phyloP scores from a whole-genome alignment of 2,329 filamentous ascomycete species.

The Acarospora socialis region DNA sequence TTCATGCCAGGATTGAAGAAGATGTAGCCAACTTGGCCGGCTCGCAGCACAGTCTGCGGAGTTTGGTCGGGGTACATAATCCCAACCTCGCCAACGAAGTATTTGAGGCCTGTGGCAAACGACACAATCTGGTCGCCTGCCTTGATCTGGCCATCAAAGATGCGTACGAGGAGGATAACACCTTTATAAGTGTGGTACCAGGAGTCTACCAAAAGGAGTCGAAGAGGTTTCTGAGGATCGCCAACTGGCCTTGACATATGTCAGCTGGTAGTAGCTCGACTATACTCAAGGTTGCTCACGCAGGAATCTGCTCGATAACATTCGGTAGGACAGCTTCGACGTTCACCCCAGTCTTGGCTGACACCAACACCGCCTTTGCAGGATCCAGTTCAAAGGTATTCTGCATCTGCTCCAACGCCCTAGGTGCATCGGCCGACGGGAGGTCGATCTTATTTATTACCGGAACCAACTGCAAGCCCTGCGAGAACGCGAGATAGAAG shows the following conservation, averaged over 20 bases:
- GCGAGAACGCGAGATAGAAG: conserved; percentile 92
- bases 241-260: conserved; percentile 45
- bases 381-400: conserved; percentile 78
- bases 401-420: conserved; percentile 74
- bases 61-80: conserved; percentile 89
- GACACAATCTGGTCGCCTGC: conserved; percentile 79
- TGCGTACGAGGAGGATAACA: conserved; percentile 74
- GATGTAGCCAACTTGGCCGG: conserved; percentile 91
- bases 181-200: conserved; percentile 98
- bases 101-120: conserved; percentile 75
- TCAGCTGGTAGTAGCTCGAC: background rate
- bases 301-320: conserved; percentile 73
- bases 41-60: conserved; percentile 63
- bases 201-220: conserved; percentile 83
- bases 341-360: conserved; percentile 86
- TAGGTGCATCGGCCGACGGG: conserved; percentile 70
- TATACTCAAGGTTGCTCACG: conserved; percentile 27
- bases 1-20: conserved; percentile 99
- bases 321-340: conserved; percentile 69
- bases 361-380: conserved; percentile 60
- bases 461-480: conserved; percentile 72
- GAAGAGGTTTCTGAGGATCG: conserved; percentile 55
- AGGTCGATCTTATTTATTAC: conserved; percentile 97
- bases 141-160: conserved; percentile 76
- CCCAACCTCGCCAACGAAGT: conserved; percentile 88